phyloP scores from a whole-genome alignment of 768 basidiomycete species.

The Galerina sulciceps region DNA sequence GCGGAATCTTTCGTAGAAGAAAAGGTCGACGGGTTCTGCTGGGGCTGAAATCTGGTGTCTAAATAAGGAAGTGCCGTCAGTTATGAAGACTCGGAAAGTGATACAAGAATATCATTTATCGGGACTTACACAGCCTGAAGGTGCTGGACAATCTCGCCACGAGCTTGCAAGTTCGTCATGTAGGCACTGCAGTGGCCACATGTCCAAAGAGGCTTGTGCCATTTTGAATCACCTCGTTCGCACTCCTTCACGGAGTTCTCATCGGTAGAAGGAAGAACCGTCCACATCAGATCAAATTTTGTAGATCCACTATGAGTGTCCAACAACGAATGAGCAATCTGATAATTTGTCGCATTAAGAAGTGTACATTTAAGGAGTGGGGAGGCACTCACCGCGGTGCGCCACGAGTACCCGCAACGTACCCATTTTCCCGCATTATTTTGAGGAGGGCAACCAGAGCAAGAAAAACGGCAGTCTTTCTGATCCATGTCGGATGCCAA shows the following conservation, averaged over 20 bases:
- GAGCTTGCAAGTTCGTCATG: not conserved
- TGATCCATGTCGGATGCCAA: conserved; percentile 15
- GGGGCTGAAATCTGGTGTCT: not conserved
- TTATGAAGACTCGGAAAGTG: not conserved
- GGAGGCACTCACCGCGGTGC: not conserved
- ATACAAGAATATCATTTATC: not conserved
- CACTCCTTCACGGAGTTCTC: not conserved
- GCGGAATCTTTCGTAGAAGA: not conserved
- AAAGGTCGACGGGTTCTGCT: not conserved
- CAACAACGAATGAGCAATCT: not conserved
- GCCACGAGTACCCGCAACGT: conserved; percentile 7
- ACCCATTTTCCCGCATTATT: not conserved
- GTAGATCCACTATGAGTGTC: not conserved
- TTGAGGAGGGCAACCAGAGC: not conserved
- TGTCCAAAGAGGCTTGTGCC: not conserved
- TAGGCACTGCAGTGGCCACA: not conserved
- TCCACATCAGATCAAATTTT: not conserved
- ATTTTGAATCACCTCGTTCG: not conserved
- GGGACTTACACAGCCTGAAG: not conserved
- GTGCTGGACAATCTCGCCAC: not conserved
- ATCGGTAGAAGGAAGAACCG: not conserved
- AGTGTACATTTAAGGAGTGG: not conserved
- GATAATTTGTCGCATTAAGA: too few relatives aligned
- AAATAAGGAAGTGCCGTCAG: not conserved
- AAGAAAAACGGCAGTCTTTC: conserved; percentile 13